phyloP scores from a whole-genome alignment of 1,284 basidiomycete species.

The Irpex rosettiformis region DNA sequence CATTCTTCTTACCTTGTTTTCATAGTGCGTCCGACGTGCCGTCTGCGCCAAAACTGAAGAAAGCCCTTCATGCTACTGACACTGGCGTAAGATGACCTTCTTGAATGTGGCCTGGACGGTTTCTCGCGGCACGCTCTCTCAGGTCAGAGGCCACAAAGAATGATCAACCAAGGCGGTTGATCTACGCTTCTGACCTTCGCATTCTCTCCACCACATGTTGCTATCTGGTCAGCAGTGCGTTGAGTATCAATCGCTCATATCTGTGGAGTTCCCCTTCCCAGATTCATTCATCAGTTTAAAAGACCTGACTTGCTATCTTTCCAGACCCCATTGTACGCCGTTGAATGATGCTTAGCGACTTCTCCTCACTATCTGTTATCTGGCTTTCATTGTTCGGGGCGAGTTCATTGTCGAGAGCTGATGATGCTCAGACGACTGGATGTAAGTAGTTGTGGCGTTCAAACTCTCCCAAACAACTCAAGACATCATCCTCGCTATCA shows the following conservation, averaged over 20 bases:
- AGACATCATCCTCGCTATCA: slow-evolving; percentile 14
- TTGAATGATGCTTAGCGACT: neutral
- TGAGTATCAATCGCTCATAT: neutral
- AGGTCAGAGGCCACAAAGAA: neutral
- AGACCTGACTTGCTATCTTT: neutral
- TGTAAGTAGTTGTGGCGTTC: neutral
- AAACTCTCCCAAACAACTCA: neutral
- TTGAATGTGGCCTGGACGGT: neutral
- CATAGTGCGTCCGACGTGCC: neutral
- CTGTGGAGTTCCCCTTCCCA: neutral
- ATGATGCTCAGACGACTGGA: neutral
- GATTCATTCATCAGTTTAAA: neutral
- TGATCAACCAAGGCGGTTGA: neutral
- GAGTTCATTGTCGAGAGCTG: neutral
- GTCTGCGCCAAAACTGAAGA: neutral
- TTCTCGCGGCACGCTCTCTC: neutral
- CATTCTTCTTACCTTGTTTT: neutral
- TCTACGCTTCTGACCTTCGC: neutral
- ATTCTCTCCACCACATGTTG: neutral
- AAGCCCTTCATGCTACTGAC: neutral
- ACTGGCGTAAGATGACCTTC: neutral
- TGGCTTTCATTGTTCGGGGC: neutral
- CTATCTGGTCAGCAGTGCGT: neutral
- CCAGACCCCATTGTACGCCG: neutral
- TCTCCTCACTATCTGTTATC: neutral